Percentiles rank a stretch among this genome's conserved stretches.
Evolutionary conservation across 495 filamentous ascomycete species (phyloP).

Genomic region (Bacidia rubella): DNA sequence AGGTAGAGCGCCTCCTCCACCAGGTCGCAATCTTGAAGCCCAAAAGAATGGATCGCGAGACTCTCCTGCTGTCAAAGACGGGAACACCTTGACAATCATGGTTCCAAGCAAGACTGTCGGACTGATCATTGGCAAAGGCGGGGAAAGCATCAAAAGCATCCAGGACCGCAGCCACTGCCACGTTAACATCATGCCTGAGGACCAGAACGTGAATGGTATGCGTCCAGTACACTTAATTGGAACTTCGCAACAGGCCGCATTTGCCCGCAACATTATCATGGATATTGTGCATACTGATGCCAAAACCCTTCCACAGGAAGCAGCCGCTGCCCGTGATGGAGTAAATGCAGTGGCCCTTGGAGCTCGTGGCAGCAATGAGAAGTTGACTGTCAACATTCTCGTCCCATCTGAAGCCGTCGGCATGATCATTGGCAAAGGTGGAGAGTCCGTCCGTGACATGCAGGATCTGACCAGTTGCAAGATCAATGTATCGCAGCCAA

Average conservation of each 20-base stretch:
- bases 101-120: slow-evolving; percentile 81
- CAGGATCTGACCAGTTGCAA: slow-evolving; percentile 70
- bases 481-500: slow-evolving; percentile 71
- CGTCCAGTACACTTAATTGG: slow-evolving; percentile 78
- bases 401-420: slow-evolving; percentile 78
- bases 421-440: slow-evolving; percentile 83
- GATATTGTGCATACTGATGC: slow-evolving; percentile 82
- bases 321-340: slow-evolving; percentile 4
- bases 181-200: slow-evolving; percentile 78
- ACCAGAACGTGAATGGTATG: slow-evolving; percentile 70
- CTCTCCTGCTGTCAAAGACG: slow-evolving; percentile 50
- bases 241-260: slow-evolving; percentile 44
- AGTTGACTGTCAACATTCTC: slow-evolving; percentile 62
- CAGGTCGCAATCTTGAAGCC: slow-evolving; percentile 13
- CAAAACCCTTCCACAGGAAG: slow-evolving; percentile 33
- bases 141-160: slow-evolving; percentile 79
- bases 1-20: slow-evolving; percentile 14
- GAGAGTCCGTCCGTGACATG: slow-evolving; percentile 80
- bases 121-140: slow-evolving; percentile 71
- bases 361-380: slow-evolving; percentile 34
- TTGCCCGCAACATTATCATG: slow-evolving; percentile 66
- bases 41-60: slow-evolving; percentile 21
- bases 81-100: slow-evolving; percentile 71
- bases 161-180: slow-evolving; percentile 76
- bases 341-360: slow-evolving; percentile 9